Percentiles rank a stretch among this genome's conserved stretches.
Evolutionary conservation across 495 filamentous ascomycete species (phyloP).

Genomic region (Diplogelasinospora grovesii): DNA sequence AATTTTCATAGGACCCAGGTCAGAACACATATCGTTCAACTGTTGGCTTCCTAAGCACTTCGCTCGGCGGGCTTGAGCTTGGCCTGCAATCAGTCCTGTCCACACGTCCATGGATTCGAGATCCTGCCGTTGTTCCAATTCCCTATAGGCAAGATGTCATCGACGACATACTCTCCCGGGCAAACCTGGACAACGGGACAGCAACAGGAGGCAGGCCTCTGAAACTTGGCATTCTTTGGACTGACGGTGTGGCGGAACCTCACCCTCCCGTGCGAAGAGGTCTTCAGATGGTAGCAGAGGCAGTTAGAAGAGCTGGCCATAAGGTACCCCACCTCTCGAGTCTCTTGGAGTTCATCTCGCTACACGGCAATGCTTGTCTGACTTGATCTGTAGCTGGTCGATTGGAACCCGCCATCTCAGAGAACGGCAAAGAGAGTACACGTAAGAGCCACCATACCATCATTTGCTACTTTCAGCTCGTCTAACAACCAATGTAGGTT

Average conservation of each 20-base stretch:
- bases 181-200: conserved; percentile 2
- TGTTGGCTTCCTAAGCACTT: conserved; percentile 20
- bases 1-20: conserved; percentile 32
- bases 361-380: no score
- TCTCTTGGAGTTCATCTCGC: background rate
- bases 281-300: conserved; percentile 28
- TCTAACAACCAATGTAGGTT: background rate
- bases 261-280: conserved; percentile 46
- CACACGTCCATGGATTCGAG: conserved; percentile 20
- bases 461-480: background rate
- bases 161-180: conserved; percentile 6
- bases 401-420: conserved; percentile 39
- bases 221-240: conserved; percentile 45
- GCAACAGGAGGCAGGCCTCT: conserved; percentile 15
- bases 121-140: conserved; percentile 25
- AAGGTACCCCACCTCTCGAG: conserved; percentile 16
- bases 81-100: conserved; percentile 25
- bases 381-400: conserved; percentile 14
- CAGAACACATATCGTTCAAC: conserved; percentile 28
- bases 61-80: conserved; percentile 24
- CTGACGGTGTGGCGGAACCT: conserved; percentile 49
- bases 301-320: conserved; percentile 33
- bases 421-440: conserved; percentile 27
- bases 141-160: conserved; percentile 21
- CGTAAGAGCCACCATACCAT: conserved; percentile 8